A percentile compares a stretch with the other conserved stretches of the same genome.
phyloP scores from a whole-genome alignment of 192 early-diverging fungal genomes.

The Coemansia sp. region DNA sequence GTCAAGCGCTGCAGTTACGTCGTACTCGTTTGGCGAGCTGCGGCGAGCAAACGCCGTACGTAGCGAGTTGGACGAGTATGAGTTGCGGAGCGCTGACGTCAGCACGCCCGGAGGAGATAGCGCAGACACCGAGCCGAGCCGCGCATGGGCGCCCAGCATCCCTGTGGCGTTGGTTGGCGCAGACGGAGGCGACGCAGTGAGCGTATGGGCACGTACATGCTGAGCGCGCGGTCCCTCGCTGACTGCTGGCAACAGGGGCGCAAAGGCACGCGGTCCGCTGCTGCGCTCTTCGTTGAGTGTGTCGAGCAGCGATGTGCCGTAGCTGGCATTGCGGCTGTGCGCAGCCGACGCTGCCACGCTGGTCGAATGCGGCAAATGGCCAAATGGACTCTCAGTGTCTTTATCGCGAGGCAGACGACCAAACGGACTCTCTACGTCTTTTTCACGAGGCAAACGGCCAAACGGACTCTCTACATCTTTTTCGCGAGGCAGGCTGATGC shows the following conservation, averaged over 20 bases:
- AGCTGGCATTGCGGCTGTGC: conserved; percentile 50
- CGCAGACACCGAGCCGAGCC: conserved; percentile 38
- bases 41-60: conserved; percentile 45
- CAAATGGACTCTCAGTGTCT: conserved; percentile 10
- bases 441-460: background rate
- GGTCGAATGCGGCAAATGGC: conserved; percentile 7
- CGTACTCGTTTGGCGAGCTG: conserved; percentile 26
- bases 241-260: conserved; percentile 9
- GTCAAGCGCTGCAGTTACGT: conserved; percentile 21
- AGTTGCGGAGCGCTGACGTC: conserved; percentile 52
- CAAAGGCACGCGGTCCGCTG: background rate
- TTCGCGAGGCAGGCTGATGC: conserved; percentile 32
- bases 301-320: conserved; percentile 54
- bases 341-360: conserved; percentile 22
- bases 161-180: conserved; percentile 34
- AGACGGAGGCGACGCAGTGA: conserved; percentile 27
- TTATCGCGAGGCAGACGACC: conserved; percentile 19
- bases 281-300: conserved; percentile 43
- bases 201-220: conserved; percentile 31
- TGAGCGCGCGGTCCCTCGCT: conserved; percentile 8
- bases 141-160: conserved; percentile 43
- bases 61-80: conserved; percentile 52
- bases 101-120: conserved; percentile 9
- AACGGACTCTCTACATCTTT: background rate
- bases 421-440: background rate